Evolutionary conservation across 225 moss, liverwort and hornwort species (phyloP), one percentile per base, ranked within the genome.

Genomic region (Pseudisothecium myosuroides): DNA sequence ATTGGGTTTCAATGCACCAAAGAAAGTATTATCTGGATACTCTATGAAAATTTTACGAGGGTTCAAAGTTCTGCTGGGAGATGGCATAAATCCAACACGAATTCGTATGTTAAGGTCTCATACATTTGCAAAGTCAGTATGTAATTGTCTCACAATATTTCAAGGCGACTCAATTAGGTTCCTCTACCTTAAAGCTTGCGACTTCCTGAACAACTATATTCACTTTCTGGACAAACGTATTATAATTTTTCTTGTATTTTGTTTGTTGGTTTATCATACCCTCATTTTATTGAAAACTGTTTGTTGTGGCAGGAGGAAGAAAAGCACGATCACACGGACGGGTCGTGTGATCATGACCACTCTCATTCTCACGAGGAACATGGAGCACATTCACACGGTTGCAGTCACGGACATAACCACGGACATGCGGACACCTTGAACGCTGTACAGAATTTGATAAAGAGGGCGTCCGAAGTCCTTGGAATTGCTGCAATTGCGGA

Each of bases 401-500:
- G 91, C 72, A 60, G 34, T 69, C 89, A 89, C 69, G 86, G 90
- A 45, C 93, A 92, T 39, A 93, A 88, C 86, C 87, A 93, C 52
- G 94, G 93, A 78, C 87, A 89, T 55, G 76, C 93, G 67, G 47
- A 88, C 87, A 86, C 89, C 69, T 93, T 95, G 91, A 99, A 99
- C 81, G 82, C 87, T 86, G 76, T 93, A 71, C 98, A 99, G 88
- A 92, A 90, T 88, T 81, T 92, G 88, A 81, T 99, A 83, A 92
- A 94, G 85, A 96, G 90, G 87, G 34, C 94, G 69, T 92, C 94
- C 37, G 91, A 93, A 81, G 87, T 94, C 69, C 71, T 96, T 64
- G 96, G 98, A 68, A 87, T 99, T 81, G 93, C 94, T 43, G 94
- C 90, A 52, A 74, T 99, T 82, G 98, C 98, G 60, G 95, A 99